phyloP scores from a whole-genome alignment of 2,329 filamentous ascomycete genomes.

The Pseudopithomyces chartarum region DNA sequence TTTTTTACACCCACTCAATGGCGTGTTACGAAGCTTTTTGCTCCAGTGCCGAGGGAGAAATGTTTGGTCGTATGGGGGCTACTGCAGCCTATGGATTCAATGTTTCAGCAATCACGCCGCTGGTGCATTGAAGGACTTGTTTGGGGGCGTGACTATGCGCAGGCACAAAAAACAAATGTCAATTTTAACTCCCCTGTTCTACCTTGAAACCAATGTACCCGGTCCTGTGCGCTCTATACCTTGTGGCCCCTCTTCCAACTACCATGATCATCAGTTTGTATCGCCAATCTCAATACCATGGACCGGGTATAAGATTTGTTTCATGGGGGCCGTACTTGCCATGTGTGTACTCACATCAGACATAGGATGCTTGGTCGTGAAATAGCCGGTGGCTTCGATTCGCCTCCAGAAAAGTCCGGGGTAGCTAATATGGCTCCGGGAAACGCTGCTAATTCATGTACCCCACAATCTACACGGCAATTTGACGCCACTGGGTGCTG shows the following conservation, averaged over 20 bases:
- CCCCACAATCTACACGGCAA: conserved; percentile 33
- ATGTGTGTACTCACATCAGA: background rate
- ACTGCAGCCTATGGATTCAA: background rate
- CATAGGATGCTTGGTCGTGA: conserved; percentile 15
- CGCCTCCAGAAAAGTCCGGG: conserved; percentile 12
- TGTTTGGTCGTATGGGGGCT: background rate
- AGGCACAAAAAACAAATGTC: no score
- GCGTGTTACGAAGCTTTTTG: conserved; percentile 10
- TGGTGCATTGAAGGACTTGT: background rate
- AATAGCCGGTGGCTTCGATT: conserved; percentile 33
- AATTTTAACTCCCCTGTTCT: no score
- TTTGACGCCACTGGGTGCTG: conserved; percentile 22
- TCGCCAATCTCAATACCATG: conserved; percentile 10
- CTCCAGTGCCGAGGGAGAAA: conserved; percentile 11
- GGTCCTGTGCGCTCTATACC: no score
- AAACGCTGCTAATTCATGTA: conserved; percentile 17
- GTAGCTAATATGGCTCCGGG: conserved; percentile 9
- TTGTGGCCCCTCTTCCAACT: background rate
- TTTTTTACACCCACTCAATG: conserved; percentile 15
- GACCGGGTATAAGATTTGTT: background rate
- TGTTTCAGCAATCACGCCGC: background rate
- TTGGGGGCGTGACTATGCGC: no score
- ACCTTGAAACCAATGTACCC: no score
- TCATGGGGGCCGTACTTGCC: background rate
- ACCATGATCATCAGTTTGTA: background rate